phyloP scores from a whole-genome alignment of 2,329 filamentous ascomycete species.

The Diaporthe citriasiana region DNA sequence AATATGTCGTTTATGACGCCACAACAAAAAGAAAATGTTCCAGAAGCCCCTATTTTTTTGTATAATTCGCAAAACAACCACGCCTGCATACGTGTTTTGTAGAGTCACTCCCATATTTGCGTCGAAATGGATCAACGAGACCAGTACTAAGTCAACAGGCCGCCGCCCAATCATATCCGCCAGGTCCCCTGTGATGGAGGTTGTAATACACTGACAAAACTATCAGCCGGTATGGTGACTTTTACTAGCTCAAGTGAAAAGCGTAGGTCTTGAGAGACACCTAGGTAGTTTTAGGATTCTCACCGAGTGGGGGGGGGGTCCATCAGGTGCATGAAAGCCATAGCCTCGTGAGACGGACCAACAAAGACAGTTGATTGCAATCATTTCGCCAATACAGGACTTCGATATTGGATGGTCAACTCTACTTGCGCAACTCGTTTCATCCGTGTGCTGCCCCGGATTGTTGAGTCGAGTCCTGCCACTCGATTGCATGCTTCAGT shows the following conservation, averaged over 20 bases:
- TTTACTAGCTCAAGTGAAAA: slow-evolving; percentile 7
- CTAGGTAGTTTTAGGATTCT: too few relatives aligned
- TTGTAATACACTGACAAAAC: slow-evolving; percentile 3
- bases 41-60: slow-evolving; percentile 20
- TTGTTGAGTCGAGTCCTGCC: too few relatives aligned
- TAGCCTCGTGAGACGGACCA: too few relatives aligned
- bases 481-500: too few relatives aligned
- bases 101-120: slow-evolving; percentile 1
- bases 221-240: not conserved
- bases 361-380: too few relatives aligned
- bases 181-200: slow-evolving; percentile 18
- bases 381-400: too few relatives aligned
- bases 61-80: slow-evolving; percentile 16
- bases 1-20: slow-evolving; percentile 7
- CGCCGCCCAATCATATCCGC: slow-evolving; percentile 41
- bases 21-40: not conserved
- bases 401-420: too few relatives aligned
- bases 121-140: not conserved
- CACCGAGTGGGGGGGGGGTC: too few relatives aligned
- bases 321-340: too few relatives aligned
- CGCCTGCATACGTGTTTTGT: not conserved
- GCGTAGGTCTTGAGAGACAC: not conserved
- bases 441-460: too few relatives aligned
- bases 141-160: slow-evolving; percentile 29
- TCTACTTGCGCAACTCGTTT: too few relatives aligned